Evolutionary conservation across 306 rosid genomes (phyloP).

Genomic region (Rubus parviflorus): DNA sequence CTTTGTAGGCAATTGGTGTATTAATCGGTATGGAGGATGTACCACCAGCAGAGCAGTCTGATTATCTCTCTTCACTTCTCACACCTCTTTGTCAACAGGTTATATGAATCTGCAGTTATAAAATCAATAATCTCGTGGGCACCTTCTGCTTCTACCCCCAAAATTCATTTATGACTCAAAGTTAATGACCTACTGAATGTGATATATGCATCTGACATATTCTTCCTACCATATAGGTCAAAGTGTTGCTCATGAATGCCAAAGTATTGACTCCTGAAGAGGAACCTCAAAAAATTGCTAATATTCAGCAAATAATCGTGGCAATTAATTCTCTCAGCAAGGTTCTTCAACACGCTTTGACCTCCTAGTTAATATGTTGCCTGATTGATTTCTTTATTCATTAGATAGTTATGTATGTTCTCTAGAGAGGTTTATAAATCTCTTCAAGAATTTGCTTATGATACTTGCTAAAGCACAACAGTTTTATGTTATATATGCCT

Average conservation of each 20-base stretch:
- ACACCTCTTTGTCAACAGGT: constrained; percentile 94
- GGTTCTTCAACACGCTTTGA: constrained; percentile 47
- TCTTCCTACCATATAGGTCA: constrained; percentile 57
- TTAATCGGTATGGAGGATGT: constrained; percentile 96
- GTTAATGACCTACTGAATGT: constrained; percentile 16
- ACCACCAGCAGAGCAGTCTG: constrained; percentile 74
- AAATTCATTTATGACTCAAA: neutral
- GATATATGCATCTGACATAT: constrained; percentile 19
- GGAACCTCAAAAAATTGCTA: constrained; percentile 60
- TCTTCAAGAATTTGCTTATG: neutral
- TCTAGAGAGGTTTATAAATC: neutral
- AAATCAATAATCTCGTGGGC: constrained; percentile 18
- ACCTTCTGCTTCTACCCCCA: constrained; percentile 3
- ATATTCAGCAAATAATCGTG: constrained; percentile 83
- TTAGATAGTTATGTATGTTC: neutral
- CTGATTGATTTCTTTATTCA: neutral
- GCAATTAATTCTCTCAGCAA: constrained; percentile 96
- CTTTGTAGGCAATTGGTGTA: constrained; percentile 87
- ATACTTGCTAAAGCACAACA: neutral
- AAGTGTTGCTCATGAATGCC: constrained; percentile 62
- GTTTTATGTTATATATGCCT: neutral
- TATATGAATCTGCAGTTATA: constrained; percentile 24
- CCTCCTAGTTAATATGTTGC: neutral
- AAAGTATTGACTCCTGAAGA: constrained; percentile 61
- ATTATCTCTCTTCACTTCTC: constrained; percentile 88